A percentile compares a stretch with the other conserved stretches of the same genome.
phyloP scores from a whole-genome alignment of 768 basidiomycete species.

The Rhizopogon rudus region DNA sequence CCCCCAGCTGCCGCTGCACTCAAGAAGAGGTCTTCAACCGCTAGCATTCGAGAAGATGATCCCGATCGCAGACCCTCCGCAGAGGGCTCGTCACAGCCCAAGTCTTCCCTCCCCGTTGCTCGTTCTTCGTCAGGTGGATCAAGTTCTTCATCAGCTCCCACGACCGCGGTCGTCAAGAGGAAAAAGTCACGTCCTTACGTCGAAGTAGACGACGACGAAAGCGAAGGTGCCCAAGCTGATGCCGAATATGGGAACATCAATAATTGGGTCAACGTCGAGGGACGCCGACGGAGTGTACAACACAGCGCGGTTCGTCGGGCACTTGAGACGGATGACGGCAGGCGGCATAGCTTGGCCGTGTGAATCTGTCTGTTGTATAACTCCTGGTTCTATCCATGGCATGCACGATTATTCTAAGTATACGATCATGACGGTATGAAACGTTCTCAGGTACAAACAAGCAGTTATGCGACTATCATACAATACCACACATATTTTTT shows the following conservation, averaged over 20 bases:
- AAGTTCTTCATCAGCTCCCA: slow-evolving; percentile 18
- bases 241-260: slow-evolving; percentile 46
- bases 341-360: slow-evolving; percentile 66
- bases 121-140: slow-evolving; percentile 34
- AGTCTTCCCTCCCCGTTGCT: slow-evolving; percentile 30
- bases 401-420: slow-evolving; percentile 26
- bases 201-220: slow-evolving; percentile 48
- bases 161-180: slow-evolving; percentile 33
- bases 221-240: slow-evolving; percentile 69
- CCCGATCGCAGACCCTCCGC: slow-evolving; percentile 35
- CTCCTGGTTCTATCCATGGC: slow-evolving; percentile 12
- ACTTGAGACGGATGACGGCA: slow-evolving; percentile 43
- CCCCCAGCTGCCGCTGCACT: slow-evolving; percentile 21
- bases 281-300: slow-evolving; percentile 42
- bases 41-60: slow-evolving; percentile 30
- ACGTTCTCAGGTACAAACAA: slow-evolving; percentile 4
- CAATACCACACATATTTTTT: slow-evolving; percentile 13
- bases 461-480: slow-evolving; percentile 15
- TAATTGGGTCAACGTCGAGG: slow-evolving; percentile 53
- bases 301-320: slow-evolving; percentile 24
- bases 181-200: slow-evolving; percentile 51
- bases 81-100: slow-evolving; percentile 31
- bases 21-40: slow-evolving; percentile 41
- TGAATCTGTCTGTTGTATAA: slow-evolving; percentile 27
- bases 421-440: slow-evolving; percentile 20